Evolutionary conservation across 2,329 filamentous ascomycete species (phyloP), one percentile per base, ranked within the genome.

Genomic region (Phaeosphaeria sp.): DNA sequence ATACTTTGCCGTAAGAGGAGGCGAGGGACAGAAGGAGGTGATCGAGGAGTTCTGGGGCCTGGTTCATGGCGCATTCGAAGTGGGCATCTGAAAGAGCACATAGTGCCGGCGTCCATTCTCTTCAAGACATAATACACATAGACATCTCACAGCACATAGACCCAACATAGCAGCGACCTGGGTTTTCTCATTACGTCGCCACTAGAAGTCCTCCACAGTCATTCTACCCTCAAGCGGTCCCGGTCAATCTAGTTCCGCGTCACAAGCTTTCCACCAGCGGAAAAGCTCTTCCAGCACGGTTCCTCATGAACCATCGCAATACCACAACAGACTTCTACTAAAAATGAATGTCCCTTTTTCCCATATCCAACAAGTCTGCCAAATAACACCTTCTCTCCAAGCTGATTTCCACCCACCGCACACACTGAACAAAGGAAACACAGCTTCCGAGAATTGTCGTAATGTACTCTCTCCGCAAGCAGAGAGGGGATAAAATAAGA

Each of bases 1-100:
- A 61, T 88, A 88, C 73, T 64, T 84, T 62, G 81, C 80, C 50
- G 78, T 83, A 1, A 72, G 82, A 56, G 75, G 69, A 1, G 81
- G 79, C 0, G 73, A 80, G 55, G 80, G 80, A 2, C 78, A 83
- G 68, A 78, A 76, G 61, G 74, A 72, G 59, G 63, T 83, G 43
- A 74, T 83, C 3, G 79, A 83, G 67, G 79, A 83, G 66, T 80
- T 83, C 59, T 84, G 82, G 82, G 66, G 72, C 0, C 71, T 77
- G 63, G 77, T 83, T 2, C 67, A 78, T 59, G 82, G 81, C 4
- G 75, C 65, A 58, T 75, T 81, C 51, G 77, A 82, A 67, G 79
- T 82, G 33, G 80, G 75, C 1, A 53, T 63, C 18, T 75, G 63
- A 55, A n/a, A n/a, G n/a, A n/a, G n/a, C n/a, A n/a, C n/a, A n/a